phyloP scores from a whole-genome alignment of 306 rosid genomes.

The Crotalaria pallida region DNA sequence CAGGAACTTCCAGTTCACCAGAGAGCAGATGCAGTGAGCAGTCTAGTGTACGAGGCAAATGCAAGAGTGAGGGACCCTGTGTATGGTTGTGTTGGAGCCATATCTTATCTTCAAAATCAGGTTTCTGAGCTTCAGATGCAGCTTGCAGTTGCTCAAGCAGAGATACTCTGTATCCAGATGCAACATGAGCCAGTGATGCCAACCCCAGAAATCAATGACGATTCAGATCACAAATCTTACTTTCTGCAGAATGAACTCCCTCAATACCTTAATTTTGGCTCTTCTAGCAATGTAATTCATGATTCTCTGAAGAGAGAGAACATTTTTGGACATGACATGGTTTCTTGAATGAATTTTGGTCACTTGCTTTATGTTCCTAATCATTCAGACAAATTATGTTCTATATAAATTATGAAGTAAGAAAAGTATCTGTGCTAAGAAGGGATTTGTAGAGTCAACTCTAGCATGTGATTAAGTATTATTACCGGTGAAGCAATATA shows the following conservation, averaged over 20 bases:
- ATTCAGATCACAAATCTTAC: constrained; percentile 35
- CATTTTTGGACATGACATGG: constrained; percentile 63
- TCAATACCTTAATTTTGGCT: constrained; percentile 48
- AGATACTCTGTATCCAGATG: constrained; percentile 84
- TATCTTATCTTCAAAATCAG: constrained; percentile 71
- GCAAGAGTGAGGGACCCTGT: constrained; percentile 93
- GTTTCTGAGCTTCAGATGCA: constrained; percentile 93
- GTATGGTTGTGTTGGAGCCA: constrained; percentile 87
- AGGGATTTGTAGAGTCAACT: constrained; percentile 49
- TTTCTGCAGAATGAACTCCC: constrained; percentile 33
- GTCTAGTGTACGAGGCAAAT: constrained; percentile 89
- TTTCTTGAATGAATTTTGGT: constrained; percentile 44
- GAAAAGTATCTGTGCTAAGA: neutral
- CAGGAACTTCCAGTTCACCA: constrained; percentile 76
- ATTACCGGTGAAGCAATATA: neutral
- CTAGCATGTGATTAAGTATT: constrained; percentile 41
- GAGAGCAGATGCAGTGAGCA: constrained; percentile 92
- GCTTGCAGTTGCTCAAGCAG: constrained; percentile 87
- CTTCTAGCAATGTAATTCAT: constrained; percentile 51
- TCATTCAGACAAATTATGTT: neutral
- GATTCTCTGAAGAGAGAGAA: constrained; percentile 52
- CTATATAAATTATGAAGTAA: neutral
- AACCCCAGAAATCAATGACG: constrained; percentile 11
- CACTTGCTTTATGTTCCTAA: neutral
- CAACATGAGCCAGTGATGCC: constrained; percentile 46